phyloP scores from a whole-genome alignment of 495 filamentous ascomycete species.

The Neurospora sp. region DNA sequence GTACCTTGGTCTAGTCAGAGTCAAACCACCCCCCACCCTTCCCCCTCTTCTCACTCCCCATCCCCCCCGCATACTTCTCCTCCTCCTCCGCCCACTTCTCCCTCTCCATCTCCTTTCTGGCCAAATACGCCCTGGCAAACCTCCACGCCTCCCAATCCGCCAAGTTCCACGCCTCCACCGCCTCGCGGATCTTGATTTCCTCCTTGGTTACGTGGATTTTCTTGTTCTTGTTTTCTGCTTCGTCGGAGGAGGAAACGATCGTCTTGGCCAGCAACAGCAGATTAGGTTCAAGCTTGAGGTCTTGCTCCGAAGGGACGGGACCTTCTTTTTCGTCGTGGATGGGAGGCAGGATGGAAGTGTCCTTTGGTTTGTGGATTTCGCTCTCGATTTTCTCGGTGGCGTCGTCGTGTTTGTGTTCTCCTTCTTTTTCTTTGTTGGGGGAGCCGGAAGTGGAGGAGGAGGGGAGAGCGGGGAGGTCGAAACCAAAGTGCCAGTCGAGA shows the following conservation, averaged over 20 bases:
- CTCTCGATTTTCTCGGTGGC: constrained; percentile 38
- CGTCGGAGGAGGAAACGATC: constrained; percentile 27
- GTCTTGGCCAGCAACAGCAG: constrained; percentile 51
- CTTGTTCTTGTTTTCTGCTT: constrained; percentile 13
- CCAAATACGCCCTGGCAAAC: constrained; percentile 68
- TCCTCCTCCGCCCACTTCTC: constrained; percentile 63
- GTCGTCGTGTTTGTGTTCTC: background rate
- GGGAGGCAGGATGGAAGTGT: constrained; percentile 20
- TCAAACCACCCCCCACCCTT: constrained; percentile 7
- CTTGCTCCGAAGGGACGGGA: constrained; percentile 37
- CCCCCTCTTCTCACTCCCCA: constrained; percentile 25
- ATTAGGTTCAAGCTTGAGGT: constrained; percentile 44
- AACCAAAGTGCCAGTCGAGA: constrained; percentile 84
- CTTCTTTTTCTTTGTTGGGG: background rate
- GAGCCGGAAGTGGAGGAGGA: background rate
- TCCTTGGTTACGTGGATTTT: constrained; percentile 11
- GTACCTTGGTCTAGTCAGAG: background rate
- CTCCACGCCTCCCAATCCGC: constrained; percentile 90
- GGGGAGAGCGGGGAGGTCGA: constrained; percentile 51
- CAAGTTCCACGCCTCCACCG: constrained; percentile 85
- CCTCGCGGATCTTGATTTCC: constrained; percentile 39
- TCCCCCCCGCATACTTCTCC: constrained; percentile 48
- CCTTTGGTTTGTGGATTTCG: constrained; percentile 34
- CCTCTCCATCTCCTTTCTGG: constrained; percentile 49
- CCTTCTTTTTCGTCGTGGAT: constrained; percentile 34